A percentile compares a stretch with the other conserved stretches of the same genome.
These are phyloP conservation scores for Podospora pseudocomata DNA, from an alignment of 495 filamentous ascomycete species.

Conservation along the genomic window DNA sequence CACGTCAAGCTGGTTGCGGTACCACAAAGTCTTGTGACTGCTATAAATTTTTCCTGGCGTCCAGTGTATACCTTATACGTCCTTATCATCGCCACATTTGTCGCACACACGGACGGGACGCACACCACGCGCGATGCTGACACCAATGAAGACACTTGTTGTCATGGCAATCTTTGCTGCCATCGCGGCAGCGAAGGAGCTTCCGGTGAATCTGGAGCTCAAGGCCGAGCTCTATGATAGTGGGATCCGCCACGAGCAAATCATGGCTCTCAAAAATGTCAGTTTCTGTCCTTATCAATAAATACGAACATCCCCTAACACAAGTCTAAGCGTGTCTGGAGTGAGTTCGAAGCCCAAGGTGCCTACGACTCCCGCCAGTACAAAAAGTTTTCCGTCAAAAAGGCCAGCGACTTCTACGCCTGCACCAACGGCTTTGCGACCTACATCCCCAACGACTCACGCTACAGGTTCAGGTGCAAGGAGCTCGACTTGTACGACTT, in stretches of 20 bases:
- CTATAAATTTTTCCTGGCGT: not conserved
- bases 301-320: not conserved
- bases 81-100: too few species aligned
- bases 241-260: constrained; percentile 44
- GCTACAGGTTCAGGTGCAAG: constrained; percentile 50
- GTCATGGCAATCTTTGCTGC: constrained; percentile 36
- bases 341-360: constrained; percentile 32
- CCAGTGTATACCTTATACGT: too few species aligned
- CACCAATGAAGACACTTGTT: constrained; percentile 15
- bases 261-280: constrained; percentile 44
- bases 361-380: constrained; percentile 39
- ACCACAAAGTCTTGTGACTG: not conserved
- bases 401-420: constrained; percentile 26
- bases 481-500: constrained; percentile 56
- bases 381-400: constrained; percentile 27
- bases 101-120: not conserved
- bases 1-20: not conserved
- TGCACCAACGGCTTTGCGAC: constrained; percentile 48
- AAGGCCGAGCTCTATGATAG: constrained; percentile 40
- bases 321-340: constrained; percentile 30
- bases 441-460: constrained; percentile 40
- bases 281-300: not conserved
- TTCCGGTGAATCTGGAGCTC: constrained; percentile 27
- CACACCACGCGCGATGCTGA: constrained; percentile 4
- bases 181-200: constrained; percentile 33